Evolutionary conservation across 1,284 basidiomycete genomes (phyloP).

Genomic region (Abortiporus biennis): DNA sequence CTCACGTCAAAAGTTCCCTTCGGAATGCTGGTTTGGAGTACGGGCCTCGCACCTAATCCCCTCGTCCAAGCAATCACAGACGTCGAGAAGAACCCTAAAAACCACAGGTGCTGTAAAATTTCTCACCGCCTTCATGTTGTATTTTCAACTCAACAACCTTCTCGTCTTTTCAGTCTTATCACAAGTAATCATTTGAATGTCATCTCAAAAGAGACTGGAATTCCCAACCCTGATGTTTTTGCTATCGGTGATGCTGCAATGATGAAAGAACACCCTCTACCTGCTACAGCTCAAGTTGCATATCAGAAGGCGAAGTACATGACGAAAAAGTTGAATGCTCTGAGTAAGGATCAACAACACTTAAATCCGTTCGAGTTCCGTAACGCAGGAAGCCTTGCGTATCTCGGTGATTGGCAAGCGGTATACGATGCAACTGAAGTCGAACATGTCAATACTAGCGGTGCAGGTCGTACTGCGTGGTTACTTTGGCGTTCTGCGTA

Average conservation of each 20-base stretch:
- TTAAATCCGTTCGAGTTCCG: slow-evolving; percentile 58
- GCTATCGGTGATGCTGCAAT: slow-evolving; percentile 79
- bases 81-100: slow-evolving; percentile 57
- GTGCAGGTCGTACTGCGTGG: slow-evolving; percentile 72
- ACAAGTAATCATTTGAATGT: slow-evolving; percentile 62
- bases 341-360: slow-evolving; percentile 38
- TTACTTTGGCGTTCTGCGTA: slow-evolving; percentile 78
- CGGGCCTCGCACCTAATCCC: slow-evolving; percentile 78
- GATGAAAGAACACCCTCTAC: slow-evolving; percentile 57
- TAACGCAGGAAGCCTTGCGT: slow-evolving; percentile 74
- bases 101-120: slow-evolving; percentile 44
- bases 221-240: slow-evolving; percentile 68
- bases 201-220: slow-evolving; percentile 46
- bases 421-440: slow-evolving; percentile 61
- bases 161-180: slow-evolving; percentile 35
- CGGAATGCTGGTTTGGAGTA: slow-evolving; percentile 84
- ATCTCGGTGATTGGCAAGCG: slow-evolving; percentile 78
- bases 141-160: background rate
- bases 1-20: slow-evolving; percentile 51
- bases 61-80: slow-evolving; percentile 58
- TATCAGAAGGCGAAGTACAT: slow-evolving; percentile 77
- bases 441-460: slow-evolving; percentile 51
- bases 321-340: slow-evolving; percentile 59
- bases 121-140: slow-evolving; percentile 1
- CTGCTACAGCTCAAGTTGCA: slow-evolving; percentile 85